Conservation (phyloP, 495 filamentous ascomycete genomes). For the Collariella sp. region DNA sequence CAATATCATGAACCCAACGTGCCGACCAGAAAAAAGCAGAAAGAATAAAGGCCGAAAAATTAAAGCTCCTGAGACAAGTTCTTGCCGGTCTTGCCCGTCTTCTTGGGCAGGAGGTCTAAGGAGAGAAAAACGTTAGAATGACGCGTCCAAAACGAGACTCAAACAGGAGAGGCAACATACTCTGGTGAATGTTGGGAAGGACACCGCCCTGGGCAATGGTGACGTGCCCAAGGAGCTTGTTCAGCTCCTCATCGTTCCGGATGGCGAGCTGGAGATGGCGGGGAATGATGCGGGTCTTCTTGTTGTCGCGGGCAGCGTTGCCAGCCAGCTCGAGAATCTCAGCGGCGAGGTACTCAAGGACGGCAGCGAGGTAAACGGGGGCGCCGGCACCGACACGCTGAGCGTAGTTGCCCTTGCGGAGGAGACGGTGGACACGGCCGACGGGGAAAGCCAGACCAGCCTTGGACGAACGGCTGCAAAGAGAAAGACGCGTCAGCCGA, state of each 20-base stretch:
- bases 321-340: constrained; percentile 98
- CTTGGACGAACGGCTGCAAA: constrained; percentile 86
- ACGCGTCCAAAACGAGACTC: not conserved
- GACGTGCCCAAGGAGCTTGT: constrained; percentile 98
- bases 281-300: constrained; percentile 99
- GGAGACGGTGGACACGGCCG: constrained; percentile 98
- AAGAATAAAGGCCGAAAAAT: constrained; percentile 46
- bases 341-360: constrained; percentile 96
- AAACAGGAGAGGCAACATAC: constrained; percentile 49
- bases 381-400: constrained; percentile 99
- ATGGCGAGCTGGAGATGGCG: constrained; percentile 99
- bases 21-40: constrained; percentile 56
- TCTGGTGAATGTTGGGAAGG: constrained; percentile 96
- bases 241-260: constrained; percentile 99
- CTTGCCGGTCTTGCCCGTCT: constrained; percentile 90
- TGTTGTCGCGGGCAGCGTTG: constrained; percentile 98
- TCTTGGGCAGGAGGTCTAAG: constrained; percentile 98
- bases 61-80: constrained; percentile 85
- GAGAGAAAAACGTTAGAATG: constrained; percentile 37
- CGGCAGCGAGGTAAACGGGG: constrained; percentile 95
- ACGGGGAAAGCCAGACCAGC: constrained; percentile 98
- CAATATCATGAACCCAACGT: constrained; percentile 68
- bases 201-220: constrained; percentile 99
- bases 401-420: constrained; percentile 99
- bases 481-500: constrained; percentile 26